Evolutionary conservation across 2,329 filamentous ascomycete species (phyloP), one percentile per base, ranked within the genome.

Genomic region (Colletotrichum chlorophyti): DNA sequence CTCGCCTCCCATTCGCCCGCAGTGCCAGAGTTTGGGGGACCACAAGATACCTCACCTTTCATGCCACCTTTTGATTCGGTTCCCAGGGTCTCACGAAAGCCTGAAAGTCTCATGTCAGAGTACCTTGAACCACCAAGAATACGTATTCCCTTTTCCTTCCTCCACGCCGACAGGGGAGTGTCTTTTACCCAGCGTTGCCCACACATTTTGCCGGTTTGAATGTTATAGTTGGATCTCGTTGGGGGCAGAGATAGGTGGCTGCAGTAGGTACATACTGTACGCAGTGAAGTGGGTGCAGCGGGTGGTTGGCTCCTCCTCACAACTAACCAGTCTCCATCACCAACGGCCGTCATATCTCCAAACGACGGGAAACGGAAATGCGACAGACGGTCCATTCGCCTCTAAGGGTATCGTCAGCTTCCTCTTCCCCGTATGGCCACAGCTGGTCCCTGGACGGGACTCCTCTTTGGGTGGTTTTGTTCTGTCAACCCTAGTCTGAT

Each of bases 401-500:
- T 46, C 51, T 55, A 59, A 41, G 45, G 51, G 55, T 38, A 59
- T 59, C 55, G 51, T 55, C 55, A 40, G 55, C 55, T 47, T 54
- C 50, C 40, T 48, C 55, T 26, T 49, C 54, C 15, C 41, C 41
- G 35, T 58, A 43, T n/a, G n/a, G n/a, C n/a, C n/a, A n/a, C 47
- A 51, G 43, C 14, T 37, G 24, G 43, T 34, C 32, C 46, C 46
- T 19, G 12, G 24, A n/a, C n/a, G 15, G 23, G 12, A 24, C 55
- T 59, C 51, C 51, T 59, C 55, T 50, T 45, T 54, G 45, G 51
- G 51, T 59, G 55, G 43, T 59, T 59, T 59, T 27, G 55, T 59
- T 34, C 31, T 59, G 55, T 59, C 55, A 59, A 55, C 55, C 55
- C 51, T 59, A 50, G 55, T 59, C 51, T 55, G 43, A 55, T 53